These are phyloP conservation scores for Aspergillus transmontanensis DNA, from an alignment of 2,329 filamentous ascomycete genomes.

Conservation along the genomic window DNA sequence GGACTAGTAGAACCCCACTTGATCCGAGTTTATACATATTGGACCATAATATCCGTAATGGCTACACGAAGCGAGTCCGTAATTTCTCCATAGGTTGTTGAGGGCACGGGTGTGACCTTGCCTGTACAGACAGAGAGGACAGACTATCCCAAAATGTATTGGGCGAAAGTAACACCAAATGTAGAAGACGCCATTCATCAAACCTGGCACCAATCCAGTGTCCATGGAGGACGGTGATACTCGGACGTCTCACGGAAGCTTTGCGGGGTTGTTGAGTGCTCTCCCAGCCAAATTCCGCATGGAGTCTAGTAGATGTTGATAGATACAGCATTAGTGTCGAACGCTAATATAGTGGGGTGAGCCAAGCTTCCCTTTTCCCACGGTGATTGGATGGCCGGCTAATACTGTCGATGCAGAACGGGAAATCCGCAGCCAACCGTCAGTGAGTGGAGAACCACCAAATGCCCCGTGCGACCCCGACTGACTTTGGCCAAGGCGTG, in stretches of 20 bases:
- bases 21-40: background rate
- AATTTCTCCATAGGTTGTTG: background rate
- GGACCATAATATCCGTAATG: background rate
- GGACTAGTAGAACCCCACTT: background rate
- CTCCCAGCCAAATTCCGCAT: background rate
- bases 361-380: constrained; percentile 26
- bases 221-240: background rate
- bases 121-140: background rate
- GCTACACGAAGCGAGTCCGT: background rate
- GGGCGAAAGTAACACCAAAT: background rate
- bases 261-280: background rate
- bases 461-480: constrained; percentile 8
- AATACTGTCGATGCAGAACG: constrained; percentile 22
- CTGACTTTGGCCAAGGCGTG: constrained; percentile 17
- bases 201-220: background rate
- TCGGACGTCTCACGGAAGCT: background rate
- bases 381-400: constrained; percentile 19
- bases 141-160: background rate
- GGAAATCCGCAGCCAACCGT: constrained; percentile 27
- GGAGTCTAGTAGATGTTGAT: background rate
- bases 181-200: background rate
- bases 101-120: background rate
- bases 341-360: constrained; percentile 20
- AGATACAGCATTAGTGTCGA: background rate
- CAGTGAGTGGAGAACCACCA: constrained; percentile 11